Percentiles rank a stretch among this genome's conserved stretches.
phyloP scores from a whole-genome alignment of 805 yeast genomes.

The Ogataea paradorogensis region DNA sequence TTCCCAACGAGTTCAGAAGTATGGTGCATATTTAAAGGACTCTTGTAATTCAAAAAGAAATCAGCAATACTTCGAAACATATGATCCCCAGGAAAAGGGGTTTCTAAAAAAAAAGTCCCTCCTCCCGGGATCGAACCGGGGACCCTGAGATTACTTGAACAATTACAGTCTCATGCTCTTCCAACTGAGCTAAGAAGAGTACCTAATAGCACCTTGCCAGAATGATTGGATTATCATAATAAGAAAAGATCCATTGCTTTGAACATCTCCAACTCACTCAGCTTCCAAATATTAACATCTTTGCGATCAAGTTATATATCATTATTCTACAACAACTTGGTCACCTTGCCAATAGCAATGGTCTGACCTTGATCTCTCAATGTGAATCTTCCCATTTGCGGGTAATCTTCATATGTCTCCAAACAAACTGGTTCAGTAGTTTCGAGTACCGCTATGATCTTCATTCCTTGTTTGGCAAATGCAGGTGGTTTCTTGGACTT shows the following conservation, averaged over 20 bases:
- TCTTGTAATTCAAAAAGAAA: too few relatives aligned
- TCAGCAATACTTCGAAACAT: too few relatives aligned
- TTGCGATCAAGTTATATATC: too few relatives aligned
- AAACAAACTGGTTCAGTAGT: constrained; percentile 85
- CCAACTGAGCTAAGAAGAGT: constrained; percentile 28
- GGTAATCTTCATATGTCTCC: constrained; percentile 88
- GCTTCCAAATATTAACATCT: too few relatives aligned
- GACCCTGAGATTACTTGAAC: constrained; percentile 29
- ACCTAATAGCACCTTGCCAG: too few relatives aligned
- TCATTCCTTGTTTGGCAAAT: constrained; percentile 98
- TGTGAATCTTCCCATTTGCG: constrained; percentile 96
- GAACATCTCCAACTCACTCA: neutral
- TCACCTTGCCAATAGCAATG: constrained; percentile 97
- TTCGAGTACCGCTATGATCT: constrained; percentile 89
- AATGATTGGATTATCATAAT: too few relatives aligned
- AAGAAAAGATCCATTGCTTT: too few relatives aligned
- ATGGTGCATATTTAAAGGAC: too few relatives aligned
- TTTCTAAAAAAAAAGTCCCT: constrained; percentile 19
- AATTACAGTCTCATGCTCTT: constrained; percentile 32
- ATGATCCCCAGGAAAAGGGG: too few relatives aligned
- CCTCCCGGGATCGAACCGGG: constrained; percentile 35
- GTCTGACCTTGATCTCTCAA: constrained; percentile 98
- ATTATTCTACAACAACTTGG: constrained; percentile 63
- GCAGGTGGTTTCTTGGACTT: constrained; percentile 96
- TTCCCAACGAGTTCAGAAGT: neutral